Percentiles rank a stretch among this genome's conserved stretches.
These are phyloP conservation scores for Talaromyces sp. DNA, from an alignment of 2,329 filamentous ascomycete genomes.

Conservation along the genomic window DNA sequence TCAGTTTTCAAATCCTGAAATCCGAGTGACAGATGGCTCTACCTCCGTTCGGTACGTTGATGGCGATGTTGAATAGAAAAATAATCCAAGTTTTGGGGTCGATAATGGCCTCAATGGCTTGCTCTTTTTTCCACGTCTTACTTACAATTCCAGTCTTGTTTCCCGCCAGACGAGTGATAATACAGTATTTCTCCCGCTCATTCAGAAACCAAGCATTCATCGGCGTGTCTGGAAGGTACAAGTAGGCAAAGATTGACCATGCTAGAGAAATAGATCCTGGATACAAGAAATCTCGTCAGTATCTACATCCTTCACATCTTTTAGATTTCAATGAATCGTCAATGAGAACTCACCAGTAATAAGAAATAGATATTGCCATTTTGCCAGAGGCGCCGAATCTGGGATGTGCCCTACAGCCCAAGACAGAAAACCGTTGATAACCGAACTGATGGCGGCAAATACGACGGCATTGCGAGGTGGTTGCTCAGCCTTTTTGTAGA, in stretches of 20 bases:
- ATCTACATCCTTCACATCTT: not conserved
- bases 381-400: constrained; percentile 39
- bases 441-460: constrained; percentile 34
- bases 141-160: constrained; percentile 40
- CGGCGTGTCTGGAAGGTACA: constrained; percentile 43
- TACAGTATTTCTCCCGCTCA: constrained; percentile 49
- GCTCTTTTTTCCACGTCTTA: constrained; percentile 29
- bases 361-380: constrained; percentile 58
- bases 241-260: constrained; percentile 48
- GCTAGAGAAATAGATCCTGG: constrained; percentile 43
- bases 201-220: constrained; percentile 55
- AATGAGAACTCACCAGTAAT: constrained; percentile 40
- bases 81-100: constrained; percentile 39
- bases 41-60: constrained; percentile 36
- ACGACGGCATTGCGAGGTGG: constrained; percentile 37
- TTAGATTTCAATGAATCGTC: not conserved
- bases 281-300: not conserved
- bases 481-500: constrained; percentile 39
- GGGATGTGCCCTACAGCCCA: constrained; percentile 55
- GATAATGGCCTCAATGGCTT: constrained; percentile 31
- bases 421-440: constrained; percentile 35
- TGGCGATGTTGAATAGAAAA: constrained; percentile 32
- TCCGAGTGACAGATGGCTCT: not conserved
- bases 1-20: not conserved
- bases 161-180: constrained; percentile 37